A percentile compares a stretch with the other conserved stretches of the same genome.
Evolutionary conservation across 192 early-diverging fungal genomes (phyloP).

Genomic region (Entophlyctis helioformis): DNA sequence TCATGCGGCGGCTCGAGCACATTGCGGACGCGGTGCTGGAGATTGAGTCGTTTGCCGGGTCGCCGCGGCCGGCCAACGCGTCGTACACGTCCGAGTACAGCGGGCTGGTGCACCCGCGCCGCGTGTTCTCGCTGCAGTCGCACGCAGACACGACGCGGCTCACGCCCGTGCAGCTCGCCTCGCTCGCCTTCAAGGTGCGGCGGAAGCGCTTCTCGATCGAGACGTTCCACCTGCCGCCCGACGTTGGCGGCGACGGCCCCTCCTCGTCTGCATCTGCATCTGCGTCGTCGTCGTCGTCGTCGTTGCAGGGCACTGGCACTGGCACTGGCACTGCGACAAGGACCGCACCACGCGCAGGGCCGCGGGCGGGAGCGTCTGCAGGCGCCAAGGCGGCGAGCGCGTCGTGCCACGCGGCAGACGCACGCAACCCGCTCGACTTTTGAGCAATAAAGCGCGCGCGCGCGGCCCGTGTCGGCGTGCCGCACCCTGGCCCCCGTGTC

Average conservation of each 20-base stretch:
- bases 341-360: no score
- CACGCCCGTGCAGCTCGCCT: slow-evolving; percentile 12
- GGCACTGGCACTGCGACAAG: no score
- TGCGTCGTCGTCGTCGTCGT: no score
- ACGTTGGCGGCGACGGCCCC: slow-evolving; percentile 36
- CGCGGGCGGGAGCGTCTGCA: no score
- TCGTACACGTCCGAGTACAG: slow-evolving; percentile 66
- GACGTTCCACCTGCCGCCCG: slow-evolving; percentile 88
- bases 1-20: slow-evolving; percentile 63
- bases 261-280: no score
- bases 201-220: slow-evolving; percentile 88
- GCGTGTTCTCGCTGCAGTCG: slow-evolving; percentile 66
- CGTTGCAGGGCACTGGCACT: no score
- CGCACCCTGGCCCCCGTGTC: no score
- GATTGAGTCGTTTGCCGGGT: slow-evolving; percentile 86
- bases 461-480: no score
- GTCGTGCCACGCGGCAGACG: no score
- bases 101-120: slow-evolving; percentile 78
- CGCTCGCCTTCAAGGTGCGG: slow-evolving; percentile 73
- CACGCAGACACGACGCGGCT: slow-evolving; percentile 46
- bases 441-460: no score
- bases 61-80: slow-evolving; percentile 33
- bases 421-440: no score
- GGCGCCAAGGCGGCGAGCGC: no score
- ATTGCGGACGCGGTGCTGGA: slow-evolving; percentile 75